Conservation (phyloP, 2,329 filamentous ascomycete genomes). For the Cercospora berteroae region DNA sequence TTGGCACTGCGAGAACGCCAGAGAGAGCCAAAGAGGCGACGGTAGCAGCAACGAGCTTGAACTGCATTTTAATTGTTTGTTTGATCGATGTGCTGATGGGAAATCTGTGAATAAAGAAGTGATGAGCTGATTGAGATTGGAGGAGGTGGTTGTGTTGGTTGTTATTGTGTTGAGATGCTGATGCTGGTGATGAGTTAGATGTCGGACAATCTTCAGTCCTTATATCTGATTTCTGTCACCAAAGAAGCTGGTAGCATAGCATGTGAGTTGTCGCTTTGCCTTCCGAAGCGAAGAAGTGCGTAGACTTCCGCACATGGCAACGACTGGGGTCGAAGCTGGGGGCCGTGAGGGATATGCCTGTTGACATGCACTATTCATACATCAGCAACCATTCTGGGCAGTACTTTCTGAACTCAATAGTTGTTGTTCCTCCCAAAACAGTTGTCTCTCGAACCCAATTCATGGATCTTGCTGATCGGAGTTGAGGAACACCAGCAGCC, state of each 20-base stretch:
- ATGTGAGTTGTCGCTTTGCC: background rate
- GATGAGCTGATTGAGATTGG: background rate
- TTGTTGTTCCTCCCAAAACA: background rate
- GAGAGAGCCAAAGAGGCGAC: constrained; percentile 8
- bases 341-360: background rate
- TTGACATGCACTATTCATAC: constrained; percentile 8
- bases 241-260: background rate
- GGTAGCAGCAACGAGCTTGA: constrained; percentile 11
- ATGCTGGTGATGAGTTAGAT: background rate
- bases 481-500: background rate
- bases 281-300: background rate
- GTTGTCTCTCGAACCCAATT: background rate
- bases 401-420: background rate
- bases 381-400: constrained; percentile 1
- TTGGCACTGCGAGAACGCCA: constrained; percentile 8
- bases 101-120: background rate
- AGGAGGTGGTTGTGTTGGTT: background rate
- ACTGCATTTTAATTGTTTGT: constrained; percentile 9
- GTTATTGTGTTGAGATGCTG: background rate
- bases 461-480: background rate
- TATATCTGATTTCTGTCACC: constrained; percentile 6
- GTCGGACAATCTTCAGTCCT: background rate
- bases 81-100: background rate
- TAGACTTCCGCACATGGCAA: background rate
- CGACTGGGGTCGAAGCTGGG: background rate